Evolutionary conservation across 768 basidiomycete genomes (phyloP), one percentile per base, ranked within the genome.

Genomic region (Lentinula detonsa): DNA sequence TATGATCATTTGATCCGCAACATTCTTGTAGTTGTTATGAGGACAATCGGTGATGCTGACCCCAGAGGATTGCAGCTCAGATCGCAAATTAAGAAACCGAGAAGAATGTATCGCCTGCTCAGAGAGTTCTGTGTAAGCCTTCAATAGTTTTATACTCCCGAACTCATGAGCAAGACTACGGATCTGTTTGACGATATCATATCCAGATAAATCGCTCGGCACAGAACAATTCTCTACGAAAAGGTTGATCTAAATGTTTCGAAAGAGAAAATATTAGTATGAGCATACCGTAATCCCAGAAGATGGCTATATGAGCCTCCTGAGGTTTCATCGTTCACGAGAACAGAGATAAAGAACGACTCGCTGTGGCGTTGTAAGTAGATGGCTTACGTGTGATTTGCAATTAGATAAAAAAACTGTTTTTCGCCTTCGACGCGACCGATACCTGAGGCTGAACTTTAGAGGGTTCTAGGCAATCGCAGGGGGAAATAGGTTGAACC

Each of bases 1-100:
- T 23, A 81, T 72, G 42, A 84, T 79, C 78, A 81, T 81, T 66
- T 80, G 80, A 65, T 79, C 80, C 13, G 76, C 78, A 5, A 78
- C 79, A 52, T 75, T 72, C 51, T 75, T 75, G 35, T 70, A 67
- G 43, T 72, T 73, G 60, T 72, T 69, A 50, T 72, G 72, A 11
- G 76, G 74, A 61, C 74, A 78, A 50, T 78, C 74, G 11, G 72
- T 74, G 74, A 81, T 31, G 72, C 79, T 1, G 28, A 57, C 82
- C 3, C 56, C 56, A 45, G 56, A 57, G 23, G 23, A 28, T 45
- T 45, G 56, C 16, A 57, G 42, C 33, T 57, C 56, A 33, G 56
- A 57, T 45, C 56, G 54, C 13, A 42, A 31, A 43, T 11, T 15
- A 21, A 40, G 10, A 37, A 35, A 40, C 16, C 54, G 54, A 43